Conservation (phyloP, 345 rosid genomes). For the Gossypium raimondii region DNA sequence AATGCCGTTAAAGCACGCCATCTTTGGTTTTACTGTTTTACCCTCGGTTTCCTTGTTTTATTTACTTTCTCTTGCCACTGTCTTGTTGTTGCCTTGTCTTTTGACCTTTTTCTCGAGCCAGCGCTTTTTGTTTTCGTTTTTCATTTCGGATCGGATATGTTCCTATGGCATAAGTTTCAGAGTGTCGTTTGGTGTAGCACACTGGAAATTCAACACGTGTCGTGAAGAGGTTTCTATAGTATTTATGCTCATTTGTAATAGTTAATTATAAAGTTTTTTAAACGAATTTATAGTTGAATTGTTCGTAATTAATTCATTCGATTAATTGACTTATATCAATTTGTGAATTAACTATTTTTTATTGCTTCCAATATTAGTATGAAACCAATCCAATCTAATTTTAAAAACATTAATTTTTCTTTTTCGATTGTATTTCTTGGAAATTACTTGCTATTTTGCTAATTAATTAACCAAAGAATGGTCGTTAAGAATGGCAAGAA, state of each 20-base stretch:
- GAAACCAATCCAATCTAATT: no score
- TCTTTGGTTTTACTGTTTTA: slow-evolving; percentile 23
- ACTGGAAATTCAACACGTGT: not conserved
- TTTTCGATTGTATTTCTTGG: no score
- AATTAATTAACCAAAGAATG: no score
- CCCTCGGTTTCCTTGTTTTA: slow-evolving; percentile 1
- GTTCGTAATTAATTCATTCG: no score
- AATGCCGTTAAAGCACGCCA: slow-evolving; percentile 44
- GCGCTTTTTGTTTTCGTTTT: not conserved
- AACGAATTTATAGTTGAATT: no score
- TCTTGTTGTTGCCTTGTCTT: slow-evolving; percentile 1
- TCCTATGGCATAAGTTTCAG: not conserved
- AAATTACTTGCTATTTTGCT: no score
- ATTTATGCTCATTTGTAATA: not conserved
- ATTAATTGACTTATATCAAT: no score
- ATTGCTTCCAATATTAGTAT: no score
- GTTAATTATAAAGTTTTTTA: no score
- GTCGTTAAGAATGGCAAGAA: no score
- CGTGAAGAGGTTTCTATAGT: not conserved
- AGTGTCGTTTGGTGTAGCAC: not conserved
- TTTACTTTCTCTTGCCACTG: slow-evolving; percentile 15
- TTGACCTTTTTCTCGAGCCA: not conserved
- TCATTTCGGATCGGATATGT: not conserved
- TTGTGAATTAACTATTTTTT: no score
- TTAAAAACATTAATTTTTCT: no score